phyloP scores from a whole-genome alignment of 148 eudicot species.

The Simmondsia chinensis region DNA sequence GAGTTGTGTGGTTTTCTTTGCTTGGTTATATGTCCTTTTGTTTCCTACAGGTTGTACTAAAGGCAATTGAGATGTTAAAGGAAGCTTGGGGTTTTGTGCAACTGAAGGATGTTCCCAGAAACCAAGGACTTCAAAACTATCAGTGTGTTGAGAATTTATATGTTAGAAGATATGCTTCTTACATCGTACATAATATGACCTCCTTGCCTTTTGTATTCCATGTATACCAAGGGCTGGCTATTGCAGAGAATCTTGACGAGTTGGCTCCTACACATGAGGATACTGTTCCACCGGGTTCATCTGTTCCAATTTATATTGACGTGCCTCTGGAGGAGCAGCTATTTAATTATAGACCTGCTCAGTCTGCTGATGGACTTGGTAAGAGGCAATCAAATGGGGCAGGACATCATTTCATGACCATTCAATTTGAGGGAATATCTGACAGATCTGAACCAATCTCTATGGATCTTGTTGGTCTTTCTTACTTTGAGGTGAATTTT shows the following conservation, averaged over 20 bases:
- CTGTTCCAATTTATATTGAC: conserved; percentile 62
- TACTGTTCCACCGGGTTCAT: conserved; percentile 50
- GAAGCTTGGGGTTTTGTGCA: conserved; percentile 48
- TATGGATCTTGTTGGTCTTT: conserved; percentile 93
- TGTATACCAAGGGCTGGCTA: conserved; percentile 43
- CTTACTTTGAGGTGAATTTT: conserved; percentile 80
- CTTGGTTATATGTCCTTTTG: conserved; percentile 2
- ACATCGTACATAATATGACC: conserved; percentile 71
- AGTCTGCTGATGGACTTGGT: conserved; percentile 62
- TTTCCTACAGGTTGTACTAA: conserved; percentile 46
- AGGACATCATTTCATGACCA: conserved; percentile 61
- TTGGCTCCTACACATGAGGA: conserved; percentile 32
- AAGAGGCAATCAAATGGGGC: conserved; percentile 44
- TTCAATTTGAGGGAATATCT: conserved; percentile 80
- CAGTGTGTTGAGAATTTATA: conserved; percentile 32
- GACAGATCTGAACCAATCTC: conserved; percentile 70
- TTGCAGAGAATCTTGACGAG: conserved; percentile 35
- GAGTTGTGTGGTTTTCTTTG: too few species aligned
- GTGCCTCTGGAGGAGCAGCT: conserved; percentile 61
- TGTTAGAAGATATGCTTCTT: conserved; percentile 76
- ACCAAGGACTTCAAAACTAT: conserved; percentile 29
- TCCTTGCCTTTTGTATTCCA: conserved; percentile 63
- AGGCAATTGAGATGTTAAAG: conserved; percentile 61
- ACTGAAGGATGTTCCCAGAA: conserved; percentile 27
- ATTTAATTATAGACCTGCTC: conserved; percentile 33